These are phyloP conservation scores for Skeletonema tropicum DNA, from an alignment of 108 stramenopile genomes.

Conservation along the genomic window DNA sequence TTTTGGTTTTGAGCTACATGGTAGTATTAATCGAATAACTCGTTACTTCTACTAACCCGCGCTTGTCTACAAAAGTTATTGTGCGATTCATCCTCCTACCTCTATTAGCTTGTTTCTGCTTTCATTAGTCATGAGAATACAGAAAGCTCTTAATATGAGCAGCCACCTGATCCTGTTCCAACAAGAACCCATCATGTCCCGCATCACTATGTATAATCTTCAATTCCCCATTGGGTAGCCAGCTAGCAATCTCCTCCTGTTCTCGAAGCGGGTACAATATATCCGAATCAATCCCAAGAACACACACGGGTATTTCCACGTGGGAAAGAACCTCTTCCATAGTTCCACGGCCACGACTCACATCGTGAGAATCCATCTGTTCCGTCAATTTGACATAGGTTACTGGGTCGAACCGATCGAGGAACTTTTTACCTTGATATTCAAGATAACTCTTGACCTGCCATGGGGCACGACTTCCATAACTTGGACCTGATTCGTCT, in stretches of 20 bases:
- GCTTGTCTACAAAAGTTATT: no score
- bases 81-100: not conserved
- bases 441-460: constrained; percentile 90
- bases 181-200: constrained; percentile 93
- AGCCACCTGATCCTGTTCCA: constrained; percentile 94
- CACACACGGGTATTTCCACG: constrained; percentile 79
- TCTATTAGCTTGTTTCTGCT: not conserved
- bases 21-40: not conserved
- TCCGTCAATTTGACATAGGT: constrained; percentile 94
- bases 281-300: constrained; percentile 91
- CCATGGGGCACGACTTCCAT: constrained; percentile 65
- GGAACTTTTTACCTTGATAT: constrained; percentile 92
- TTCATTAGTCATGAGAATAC: constrained; percentile 42
- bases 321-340: constrained; percentile 63
- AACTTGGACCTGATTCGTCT: constrained; percentile 37
- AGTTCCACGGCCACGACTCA: constrained; percentile 64
- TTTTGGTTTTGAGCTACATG: constrained; percentile 56
- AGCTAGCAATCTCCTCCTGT: constrained; percentile 80
- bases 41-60: no score
- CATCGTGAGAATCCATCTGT: constrained; percentile 93
- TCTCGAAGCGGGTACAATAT: constrained; percentile 88
- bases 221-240: constrained; percentile 72
- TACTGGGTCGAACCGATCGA: constrained; percentile 89
- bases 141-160: constrained; percentile 79
- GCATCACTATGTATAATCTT: constrained; percentile 83